Percentiles rank a stretch among this genome's conserved stretches.
These are phyloP conservation scores for Ambrosia hybrid DNA, from an alignment of 140 eudicot species.

Conservation along the genomic window DNA sequence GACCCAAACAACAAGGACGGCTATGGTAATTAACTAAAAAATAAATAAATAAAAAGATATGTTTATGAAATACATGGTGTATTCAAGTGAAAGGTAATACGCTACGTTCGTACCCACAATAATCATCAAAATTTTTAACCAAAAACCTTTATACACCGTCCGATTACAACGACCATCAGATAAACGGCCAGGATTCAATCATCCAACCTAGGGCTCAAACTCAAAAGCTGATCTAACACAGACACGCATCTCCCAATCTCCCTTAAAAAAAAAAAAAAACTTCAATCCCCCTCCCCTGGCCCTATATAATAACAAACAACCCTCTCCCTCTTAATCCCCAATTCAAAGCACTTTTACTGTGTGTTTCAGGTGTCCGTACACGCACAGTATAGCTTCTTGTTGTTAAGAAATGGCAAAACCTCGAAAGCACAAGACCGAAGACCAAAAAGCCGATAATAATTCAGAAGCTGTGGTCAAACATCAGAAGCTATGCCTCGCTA, in stretches of 20 bases:
- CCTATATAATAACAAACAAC: no score
- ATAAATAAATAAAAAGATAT: no score
- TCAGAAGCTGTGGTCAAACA: slow-evolving; percentile 83
- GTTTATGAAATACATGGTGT: no score
- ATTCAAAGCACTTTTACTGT: slow-evolving; percentile 21
- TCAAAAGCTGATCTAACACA: slow-evolving; percentile 22
- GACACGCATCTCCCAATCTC: not conserved
- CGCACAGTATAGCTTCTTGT: slow-evolving; percentile 20
- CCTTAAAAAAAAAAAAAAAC: not conserved
- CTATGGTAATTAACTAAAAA: no score
- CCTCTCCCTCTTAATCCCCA: slow-evolving; percentile 22
- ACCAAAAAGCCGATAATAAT: slow-evolving; percentile 50
- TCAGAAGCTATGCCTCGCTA: slow-evolving; percentile 90
- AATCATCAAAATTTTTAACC: not conserved
- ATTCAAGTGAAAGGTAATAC: not conserved
- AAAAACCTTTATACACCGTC: slow-evolving; percentile 7
- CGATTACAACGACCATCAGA: slow-evolving; percentile 11
- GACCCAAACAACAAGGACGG: no score
- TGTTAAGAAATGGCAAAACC: slow-evolving; percentile 64
- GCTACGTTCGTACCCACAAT: not conserved
- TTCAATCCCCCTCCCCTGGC: not conserved
- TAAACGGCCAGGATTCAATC: slow-evolving; percentile 25
- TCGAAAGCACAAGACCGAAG: slow-evolving; percentile 74
- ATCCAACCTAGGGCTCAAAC: slow-evolving; percentile 49
- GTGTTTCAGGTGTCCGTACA: slow-evolving; percentile 25